A percentile compares a stretch with the other conserved stretches of the same genome.
phyloP scores from a whole-genome alignment of 371 early-diverging fungal species.

The Zopfochytrium polystomum region DNA sequence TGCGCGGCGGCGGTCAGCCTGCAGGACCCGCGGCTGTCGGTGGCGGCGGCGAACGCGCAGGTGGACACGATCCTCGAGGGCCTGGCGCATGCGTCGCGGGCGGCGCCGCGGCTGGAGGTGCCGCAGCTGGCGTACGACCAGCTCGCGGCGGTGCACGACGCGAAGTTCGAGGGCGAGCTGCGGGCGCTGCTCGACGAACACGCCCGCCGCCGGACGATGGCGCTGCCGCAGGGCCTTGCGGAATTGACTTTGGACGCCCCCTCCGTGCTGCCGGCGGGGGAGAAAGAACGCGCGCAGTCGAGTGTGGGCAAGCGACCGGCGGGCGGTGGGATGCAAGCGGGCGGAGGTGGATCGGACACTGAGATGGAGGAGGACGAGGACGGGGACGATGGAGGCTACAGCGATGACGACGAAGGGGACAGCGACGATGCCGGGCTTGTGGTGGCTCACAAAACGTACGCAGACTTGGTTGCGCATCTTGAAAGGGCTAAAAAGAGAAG shows the following conservation, averaged over 20 bases:
- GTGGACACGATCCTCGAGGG: background rate
- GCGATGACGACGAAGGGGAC: background rate
- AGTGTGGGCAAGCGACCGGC: no score
- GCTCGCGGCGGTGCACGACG: background rate
- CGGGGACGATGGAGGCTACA: background rate
- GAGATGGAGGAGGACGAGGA: background rate
- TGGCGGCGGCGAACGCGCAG: background rate
- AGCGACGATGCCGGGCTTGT: background rate
- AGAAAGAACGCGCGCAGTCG: no score
- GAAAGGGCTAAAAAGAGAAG: background rate
- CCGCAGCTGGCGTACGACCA: background rate
- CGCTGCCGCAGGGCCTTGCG: background rate
- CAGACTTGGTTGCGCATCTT: background rate
- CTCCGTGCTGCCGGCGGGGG: background rate
- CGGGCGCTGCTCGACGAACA: background rate
- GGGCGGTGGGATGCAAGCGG: no score
- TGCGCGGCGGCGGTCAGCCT: background rate
- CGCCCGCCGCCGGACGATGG: background rate
- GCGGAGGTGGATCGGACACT: background rate
- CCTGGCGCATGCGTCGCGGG: background rate
- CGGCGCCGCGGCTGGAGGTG: background rate
- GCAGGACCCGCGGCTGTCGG: background rate
- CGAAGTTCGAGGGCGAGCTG: background rate
- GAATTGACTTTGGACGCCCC: background rate
- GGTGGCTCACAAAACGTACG: background rate